Percentiles rank a stretch among this genome's conserved stretches.
These are phyloP conservation scores for Fusarium subtropicale DNA, from an alignment of 2,329 filamentous ascomycete genomes.

Conservation along the genomic window DNA sequence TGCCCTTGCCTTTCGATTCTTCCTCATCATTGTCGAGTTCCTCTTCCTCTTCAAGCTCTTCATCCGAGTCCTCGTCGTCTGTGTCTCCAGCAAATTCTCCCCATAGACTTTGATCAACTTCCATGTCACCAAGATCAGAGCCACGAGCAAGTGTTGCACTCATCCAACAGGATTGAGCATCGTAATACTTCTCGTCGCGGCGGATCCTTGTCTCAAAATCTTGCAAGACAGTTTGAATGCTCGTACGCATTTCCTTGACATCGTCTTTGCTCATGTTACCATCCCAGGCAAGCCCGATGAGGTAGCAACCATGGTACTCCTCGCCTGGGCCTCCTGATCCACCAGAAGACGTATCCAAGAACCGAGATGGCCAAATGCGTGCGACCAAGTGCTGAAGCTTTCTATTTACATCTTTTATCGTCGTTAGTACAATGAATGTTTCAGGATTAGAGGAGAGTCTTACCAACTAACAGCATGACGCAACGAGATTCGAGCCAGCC, in stretches of 20 bases:
- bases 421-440: slow-evolving; percentile 4
- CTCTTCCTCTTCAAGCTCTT: slow-evolving; percentile 55
- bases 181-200: slow-evolving; percentile 61
- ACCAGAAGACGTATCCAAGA: slow-evolving; percentile 54
- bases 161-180: slow-evolving; percentile 62
- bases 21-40: slow-evolving; percentile 39
- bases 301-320: slow-evolving; percentile 71
- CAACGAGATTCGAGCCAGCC: slow-evolving; percentile 74
- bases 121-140: slow-evolving; percentile 56
- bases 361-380: slow-evolving; percentile 73
- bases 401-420: slow-evolving; percentile 64
- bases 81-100: slow-evolving; percentile 50
- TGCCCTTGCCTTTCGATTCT: slow-evolving; percentile 17
- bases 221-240: slow-evolving; percentile 58
- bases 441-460: slow-evolving; percentile 14
- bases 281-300: slow-evolving; percentile 66
- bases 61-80: slow-evolving; percentile 57
- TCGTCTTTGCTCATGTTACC: slow-evolving; percentile 55
- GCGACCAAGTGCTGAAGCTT: slow-evolving; percentile 63
- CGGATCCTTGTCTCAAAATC: slow-evolving; percentile 63
- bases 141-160: slow-evolving; percentile 54
- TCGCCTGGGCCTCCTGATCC: slow-evolving; percentile 45
- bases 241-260: slow-evolving; percentile 55
- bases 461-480: slow-evolving; percentile 68
- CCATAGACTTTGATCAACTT: slow-evolving; percentile 63